Evolutionary conservation across 2,329 filamentous ascomycete genomes (phyloP).

Genomic region (Pestalotiopsis sp.): DNA sequence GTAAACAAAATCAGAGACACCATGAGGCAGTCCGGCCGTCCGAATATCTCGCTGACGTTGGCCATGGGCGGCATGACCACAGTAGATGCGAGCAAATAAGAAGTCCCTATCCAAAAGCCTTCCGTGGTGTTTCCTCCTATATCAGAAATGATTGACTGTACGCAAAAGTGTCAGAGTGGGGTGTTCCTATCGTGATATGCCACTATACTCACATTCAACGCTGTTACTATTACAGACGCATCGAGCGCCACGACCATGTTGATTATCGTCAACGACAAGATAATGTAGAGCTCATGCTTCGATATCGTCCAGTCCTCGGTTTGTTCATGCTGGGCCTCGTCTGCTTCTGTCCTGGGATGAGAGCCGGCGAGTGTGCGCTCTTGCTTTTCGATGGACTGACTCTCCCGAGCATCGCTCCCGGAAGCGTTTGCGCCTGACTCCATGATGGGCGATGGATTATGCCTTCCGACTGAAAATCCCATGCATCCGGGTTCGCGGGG

Average conservation of each 20-base stretch:
- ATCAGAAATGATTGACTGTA: slow-evolving; percentile 14
- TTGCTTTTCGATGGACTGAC: slow-evolving; percentile 1
- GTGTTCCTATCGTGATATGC: not conserved
- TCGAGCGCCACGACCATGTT: slow-evolving; percentile 20
- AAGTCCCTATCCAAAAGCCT: slow-evolving; percentile 18
- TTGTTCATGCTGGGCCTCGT: not conserved
- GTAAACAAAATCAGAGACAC: slow-evolving; percentile 12
- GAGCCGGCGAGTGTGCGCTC: not conserved
- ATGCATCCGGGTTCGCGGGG: not conserved
- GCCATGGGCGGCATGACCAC: slow-evolving; percentile 18
- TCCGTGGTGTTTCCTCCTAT: slow-evolving; percentile 15
- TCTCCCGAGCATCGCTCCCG: not conserved
- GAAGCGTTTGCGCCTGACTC: not conserved
- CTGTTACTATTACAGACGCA: slow-evolving; percentile 18
- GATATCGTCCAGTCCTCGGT: slow-evolving; percentile 23
- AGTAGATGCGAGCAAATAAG: slow-evolving; percentile 16
- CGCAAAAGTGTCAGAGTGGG: not conserved
- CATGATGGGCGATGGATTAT: not conserved
- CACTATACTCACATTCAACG: slow-evolving; percentile 11
- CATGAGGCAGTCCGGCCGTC: slow-evolving; percentile 12
- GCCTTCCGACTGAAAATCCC: not conserved
- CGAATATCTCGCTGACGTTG: slow-evolving; percentile 17
- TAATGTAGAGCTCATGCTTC: slow-evolving; percentile 16
- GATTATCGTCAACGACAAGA: slow-evolving; percentile 15
- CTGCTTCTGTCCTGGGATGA: not conserved